Evolutionary conservation across 108 stramenopile species (phyloP).

Genomic region (Chaetoceros muelleri): DNA sequence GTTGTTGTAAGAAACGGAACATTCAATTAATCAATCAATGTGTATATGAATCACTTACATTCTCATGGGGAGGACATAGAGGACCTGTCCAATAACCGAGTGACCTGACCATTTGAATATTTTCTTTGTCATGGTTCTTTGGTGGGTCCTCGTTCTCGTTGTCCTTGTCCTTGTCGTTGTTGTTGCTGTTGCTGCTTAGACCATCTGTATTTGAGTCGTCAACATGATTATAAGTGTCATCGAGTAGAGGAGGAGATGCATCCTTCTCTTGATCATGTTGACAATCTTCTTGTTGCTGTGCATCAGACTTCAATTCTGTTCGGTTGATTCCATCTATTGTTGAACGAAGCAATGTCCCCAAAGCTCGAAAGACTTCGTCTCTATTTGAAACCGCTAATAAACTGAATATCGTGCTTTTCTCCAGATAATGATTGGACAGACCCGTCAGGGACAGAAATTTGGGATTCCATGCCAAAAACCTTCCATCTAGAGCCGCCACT

Average conservation of each 20-base stretch:
- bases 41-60: conserved; percentile 8
- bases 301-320: not conserved
- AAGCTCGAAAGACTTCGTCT: conserved; percentile 71
- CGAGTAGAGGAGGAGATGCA: conserved; percentile 15
- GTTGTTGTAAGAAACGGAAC: not conserved
- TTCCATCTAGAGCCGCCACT: conserved; percentile 70
- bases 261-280: conserved; percentile 23
- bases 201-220: not conserved
- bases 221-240: not conserved
- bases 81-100: conserved; percentile 17
- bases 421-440: conserved; percentile 26
- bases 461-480: conserved; percentile 67
- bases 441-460: conserved; percentile 51
- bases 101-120: not conserved
- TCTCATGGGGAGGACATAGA: conserved; percentile 14
- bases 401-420: conserved; percentile 52
- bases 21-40: not conserved
- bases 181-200: conserved; percentile 10
- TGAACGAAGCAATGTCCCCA: conserved; percentile 52
- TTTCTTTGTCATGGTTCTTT: not conserved
- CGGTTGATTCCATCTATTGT: not conserved
- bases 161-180: not conserved
- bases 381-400: conserved; percentile 51
- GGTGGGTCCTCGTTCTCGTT: not conserved
- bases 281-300: too few relatives aligned